These are phyloP conservation scores for Lactarius hengduanensis DNA, from an alignment of 768 basidiomycete genomes.

Conservation along the genomic window DNA sequence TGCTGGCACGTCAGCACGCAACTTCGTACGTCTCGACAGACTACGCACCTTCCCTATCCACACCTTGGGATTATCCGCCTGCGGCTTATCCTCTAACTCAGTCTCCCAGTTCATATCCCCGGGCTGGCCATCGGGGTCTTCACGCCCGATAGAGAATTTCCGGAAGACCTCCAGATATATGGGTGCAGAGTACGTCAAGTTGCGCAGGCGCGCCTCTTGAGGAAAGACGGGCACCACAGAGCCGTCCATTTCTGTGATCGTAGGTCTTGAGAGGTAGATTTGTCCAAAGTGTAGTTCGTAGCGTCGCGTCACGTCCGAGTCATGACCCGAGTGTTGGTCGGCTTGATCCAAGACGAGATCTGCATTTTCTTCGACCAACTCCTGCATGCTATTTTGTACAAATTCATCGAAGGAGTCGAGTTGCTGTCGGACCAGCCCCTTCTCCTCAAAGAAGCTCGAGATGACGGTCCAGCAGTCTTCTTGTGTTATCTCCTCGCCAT, in stretches of 20 bases:
- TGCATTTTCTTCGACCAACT: conserved; percentile 95
- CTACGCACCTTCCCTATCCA: conserved; percentile 88
- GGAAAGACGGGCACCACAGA: conserved; percentile 93
- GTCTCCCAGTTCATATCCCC: conserved; percentile 79
- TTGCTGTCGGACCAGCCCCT: conserved; percentile 96
- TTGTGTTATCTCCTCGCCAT: conserved; percentile 81
- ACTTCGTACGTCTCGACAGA: not conserved
- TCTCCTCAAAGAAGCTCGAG: conserved; percentile 93
- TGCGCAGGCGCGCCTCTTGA: conserved; percentile 92
- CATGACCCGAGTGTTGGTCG: conserved; percentile 91
- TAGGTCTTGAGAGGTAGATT: conserved; percentile 94
- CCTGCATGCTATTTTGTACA: conserved; percentile 99
- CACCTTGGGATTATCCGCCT: conserved; percentile 73
- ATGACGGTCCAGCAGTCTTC: conserved; percentile 97
- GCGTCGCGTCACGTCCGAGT: conserved; percentile 76
- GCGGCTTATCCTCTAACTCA: conserved; percentile 58
- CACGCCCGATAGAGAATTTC: conserved; percentile 72
- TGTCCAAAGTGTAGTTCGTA: conserved; percentile 98
- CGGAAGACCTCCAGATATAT: conserved; percentile 96
- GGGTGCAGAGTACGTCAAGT: conserved; percentile 94
- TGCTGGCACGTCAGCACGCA: conserved; percentile 34
- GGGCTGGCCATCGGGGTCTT: conserved; percentile 75
- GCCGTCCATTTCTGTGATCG: conserved; percentile 93
- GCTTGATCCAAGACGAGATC: conserved; percentile 95
- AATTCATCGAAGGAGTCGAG: conserved; percentile 99